Conservation (phyloP, 2,329 filamentous ascomycete genomes). For the Septoria linicola region DNA sequence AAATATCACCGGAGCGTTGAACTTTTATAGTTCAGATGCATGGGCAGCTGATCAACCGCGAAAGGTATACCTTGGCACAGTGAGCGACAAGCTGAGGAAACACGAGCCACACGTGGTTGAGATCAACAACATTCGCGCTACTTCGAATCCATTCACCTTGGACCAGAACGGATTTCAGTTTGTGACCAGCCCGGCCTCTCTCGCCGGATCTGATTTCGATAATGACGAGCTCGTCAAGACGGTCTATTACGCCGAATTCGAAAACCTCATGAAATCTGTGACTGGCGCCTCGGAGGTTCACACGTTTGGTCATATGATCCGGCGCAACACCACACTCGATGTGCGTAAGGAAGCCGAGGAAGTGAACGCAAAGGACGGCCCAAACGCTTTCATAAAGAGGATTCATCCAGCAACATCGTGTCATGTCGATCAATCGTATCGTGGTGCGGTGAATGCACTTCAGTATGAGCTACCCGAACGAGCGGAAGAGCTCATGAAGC, state of each 20-base stretch:
- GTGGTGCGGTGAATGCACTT: not conserved
- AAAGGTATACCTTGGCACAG: slow-evolving; percentile 1
- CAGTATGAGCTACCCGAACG: not conserved
- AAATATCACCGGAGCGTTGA: not conserved
- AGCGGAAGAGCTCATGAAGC: not conserved
- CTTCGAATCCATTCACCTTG: slow-evolving; percentile 1
- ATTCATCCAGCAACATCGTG: not conserved
- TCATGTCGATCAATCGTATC: slow-evolving; percentile 6
- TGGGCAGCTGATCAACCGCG: not conserved
- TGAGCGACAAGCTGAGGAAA: slow-evolving; percentile 3
- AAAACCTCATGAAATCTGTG: not conserved
- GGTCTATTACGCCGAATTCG: not conserved
- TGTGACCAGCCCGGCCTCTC: not conserved
- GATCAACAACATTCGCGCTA: not conserved
- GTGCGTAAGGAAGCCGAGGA: not conserved
- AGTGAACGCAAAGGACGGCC: not conserved
- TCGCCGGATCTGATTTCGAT: not conserved
- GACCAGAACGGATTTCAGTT: slow-evolving; percentile 12
- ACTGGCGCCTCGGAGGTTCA: not conserved
- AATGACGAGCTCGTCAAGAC: not conserved
- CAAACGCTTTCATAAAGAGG: not conserved
- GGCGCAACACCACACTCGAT: not conserved
- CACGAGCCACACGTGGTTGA: slow-evolving; percentile 1
- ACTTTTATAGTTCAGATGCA: not conserved
- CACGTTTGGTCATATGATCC: too few relatives aligned